Percentiles rank a stretch among this genome's conserved stretches.
phyloP scores from a whole-genome alignment of 2,329 filamentous ascomycete genomes.

The Aspergillus latus region DNA sequence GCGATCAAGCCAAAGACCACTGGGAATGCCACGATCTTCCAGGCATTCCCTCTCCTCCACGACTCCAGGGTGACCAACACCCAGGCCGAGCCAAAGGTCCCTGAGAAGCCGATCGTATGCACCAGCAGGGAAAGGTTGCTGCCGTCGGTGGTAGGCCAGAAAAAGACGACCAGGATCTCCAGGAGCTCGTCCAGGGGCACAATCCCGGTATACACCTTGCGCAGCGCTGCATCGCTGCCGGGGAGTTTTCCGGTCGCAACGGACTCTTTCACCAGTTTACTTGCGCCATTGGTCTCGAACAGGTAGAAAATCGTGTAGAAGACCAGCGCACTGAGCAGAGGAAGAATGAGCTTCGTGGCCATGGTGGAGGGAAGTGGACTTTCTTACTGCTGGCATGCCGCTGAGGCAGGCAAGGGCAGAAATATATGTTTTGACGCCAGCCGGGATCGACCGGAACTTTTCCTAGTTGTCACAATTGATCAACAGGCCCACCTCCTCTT shows the following conservation, averaged over 20 bases:
- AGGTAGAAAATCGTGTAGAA: constrained; percentile 38
- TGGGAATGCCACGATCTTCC: constrained; percentile 41
- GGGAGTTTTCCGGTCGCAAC: constrained; percentile 30
- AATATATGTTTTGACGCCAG: background rate
- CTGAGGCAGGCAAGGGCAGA: no score
- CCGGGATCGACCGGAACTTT: background rate
- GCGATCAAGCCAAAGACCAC: constrained; percentile 42
- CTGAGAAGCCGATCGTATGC: constrained; percentile 41
- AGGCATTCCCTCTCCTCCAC: constrained; percentile 45
- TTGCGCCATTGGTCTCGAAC: constrained; percentile 32
- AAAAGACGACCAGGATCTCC: constrained; percentile 37
- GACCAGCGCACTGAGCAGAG: constrained; percentile 32
- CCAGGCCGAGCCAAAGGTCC: constrained; percentile 45
- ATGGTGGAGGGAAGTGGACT: constrained; percentile 7
- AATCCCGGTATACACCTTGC: constrained; percentile 36
- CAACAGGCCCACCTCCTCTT: background rate
- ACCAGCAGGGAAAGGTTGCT: constrained; percentile 36
- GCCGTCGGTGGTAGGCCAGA: constrained; percentile 43
- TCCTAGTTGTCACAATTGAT: background rate
- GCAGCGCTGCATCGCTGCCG: constrained; percentile 28
- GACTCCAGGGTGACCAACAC: constrained; percentile 47
- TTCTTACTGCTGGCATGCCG: background rate
- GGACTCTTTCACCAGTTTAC: constrained; percentile 20
- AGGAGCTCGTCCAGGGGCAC: constrained; percentile 34
- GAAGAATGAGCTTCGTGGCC: constrained; percentile 26